Base-by-base conservation (phyloP, 2,329 filamentous ascomycete genomes). In the Fusarium avenaceum region DNA sequence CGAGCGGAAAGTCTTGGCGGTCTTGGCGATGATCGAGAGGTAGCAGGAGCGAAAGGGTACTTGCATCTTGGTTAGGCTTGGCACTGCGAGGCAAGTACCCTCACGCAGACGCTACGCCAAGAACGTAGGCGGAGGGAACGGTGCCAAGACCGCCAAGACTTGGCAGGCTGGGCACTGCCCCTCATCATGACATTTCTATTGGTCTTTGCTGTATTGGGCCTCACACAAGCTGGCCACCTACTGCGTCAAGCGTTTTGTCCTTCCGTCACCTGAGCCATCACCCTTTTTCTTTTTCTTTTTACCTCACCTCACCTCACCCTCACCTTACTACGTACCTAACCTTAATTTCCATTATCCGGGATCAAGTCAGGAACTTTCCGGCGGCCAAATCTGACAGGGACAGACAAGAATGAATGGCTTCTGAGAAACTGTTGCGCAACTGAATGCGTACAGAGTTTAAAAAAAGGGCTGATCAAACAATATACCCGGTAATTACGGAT, bases 1-100 rank as follows among this genome's bases (percentile, higher is more conserved):
- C 74, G 74, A 78, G 77, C 78, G 77, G 78, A 76, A 79, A 74
- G 67, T 69, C 77, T 79, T 79, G 78, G 78, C 78, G 45, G 54
- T 74, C 75, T 78, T 78, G 76, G 72, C 71, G 69, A 65, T 24
- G 42, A 53, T 35, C 3, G 15, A 20, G 17, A 71, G 46, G 76
- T 76, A 75, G 28, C 38, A 20, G 10, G 19, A 17, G 15, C 48
- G 55, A 26, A 24, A 9, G 19, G 40, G 33, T 64, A 72, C 72
- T 22, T 57, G 15, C 0, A 4, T 2, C 1, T 3, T 4, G 7
- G 24, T 20, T 19, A 19, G 19, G 19, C 19, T 19, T 19, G 19
- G 19, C 26, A 17, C 8, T 4, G 2, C 3, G 4, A 0, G 5
- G 0, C 0, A 67, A 24, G 73, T 76, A 71, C 44, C 45, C n/a